Percentiles rank a stretch among this genome's conserved stretches.
phyloP scores from a whole-genome alignment of 169 alveolate genomes.

The Eimeria nieschulzi region DNA sequence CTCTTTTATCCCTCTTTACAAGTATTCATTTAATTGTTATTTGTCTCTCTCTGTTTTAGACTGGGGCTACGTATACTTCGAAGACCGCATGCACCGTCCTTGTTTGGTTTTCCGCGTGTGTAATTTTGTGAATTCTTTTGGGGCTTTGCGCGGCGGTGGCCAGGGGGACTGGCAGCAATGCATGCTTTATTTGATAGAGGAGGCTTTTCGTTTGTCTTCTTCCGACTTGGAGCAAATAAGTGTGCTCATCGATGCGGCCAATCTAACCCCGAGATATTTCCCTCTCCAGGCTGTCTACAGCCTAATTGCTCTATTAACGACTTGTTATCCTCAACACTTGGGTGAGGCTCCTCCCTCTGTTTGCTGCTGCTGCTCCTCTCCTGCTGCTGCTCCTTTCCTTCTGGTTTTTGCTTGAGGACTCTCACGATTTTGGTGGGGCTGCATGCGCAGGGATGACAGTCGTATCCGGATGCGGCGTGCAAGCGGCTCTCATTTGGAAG shows the following conservation, averaged over 20 bases:
- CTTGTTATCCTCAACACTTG: background rate
- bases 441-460: background rate
- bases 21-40: no score
- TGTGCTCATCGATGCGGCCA: background rate
- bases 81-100: background rate
- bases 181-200: background rate
- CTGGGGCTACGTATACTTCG: background rate
- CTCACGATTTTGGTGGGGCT: no score
- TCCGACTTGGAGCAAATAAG: background rate
- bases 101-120: background rate
- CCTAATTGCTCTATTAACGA: background rate
- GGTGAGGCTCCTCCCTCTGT: background rate
- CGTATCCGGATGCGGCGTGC: constrained; percentile 12
- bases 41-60: background rate
- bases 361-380: background rate
- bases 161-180: constrained; percentile 14
- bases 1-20: background rate
- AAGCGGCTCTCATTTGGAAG: constrained; percentile 10
- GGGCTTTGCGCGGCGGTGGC: background rate
- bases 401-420: no score
- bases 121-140: background rate
- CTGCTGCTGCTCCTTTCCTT: background rate
- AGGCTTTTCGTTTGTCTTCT: background rate
- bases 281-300: background rate
- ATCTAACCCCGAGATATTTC: background rate